Evolutionary conservation across 2,329 filamentous ascomycete genomes (phyloP), one percentile per base, ranked within the genome.

Genomic region (Penicillium sp.): DNA sequence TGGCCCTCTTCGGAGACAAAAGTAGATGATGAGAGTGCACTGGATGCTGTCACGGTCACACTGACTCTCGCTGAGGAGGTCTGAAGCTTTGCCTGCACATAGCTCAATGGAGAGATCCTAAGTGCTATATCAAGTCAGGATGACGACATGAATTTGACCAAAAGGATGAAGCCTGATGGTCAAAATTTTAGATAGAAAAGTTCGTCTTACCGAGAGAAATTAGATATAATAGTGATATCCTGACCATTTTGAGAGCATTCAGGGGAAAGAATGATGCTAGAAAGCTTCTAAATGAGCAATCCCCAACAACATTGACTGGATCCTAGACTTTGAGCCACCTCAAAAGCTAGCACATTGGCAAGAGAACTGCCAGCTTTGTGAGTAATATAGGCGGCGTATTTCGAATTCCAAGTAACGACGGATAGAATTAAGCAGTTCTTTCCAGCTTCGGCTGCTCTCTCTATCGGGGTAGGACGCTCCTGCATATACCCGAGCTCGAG

Each of bases 171-270:
- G 13, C 13, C 6, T 33, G 11, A 2, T 11, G 2, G 2, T 33
- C 30, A 10, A 22, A 28, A 40, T 14, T 16, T 40, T 8, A 25
- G 16, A 8, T 25, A 14, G 38, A 4, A 11, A 6, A 40, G 14
- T 19, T 5, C 8, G 35, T 42, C 58, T 45, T 37, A 65, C 55
- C 54, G 26, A 58, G 19, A 26, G 46, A 22, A 54, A 54, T 25
- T 11, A 52, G 13, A 37, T 54, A 16, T 25, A 38, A 14, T 6
- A 22, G 8, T 25, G 1, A 11, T 28, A 37, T 46, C 40, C 33
- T 59, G 49, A 43, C 49, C 63, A 65, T 65, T 4, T 46, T 65
- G 25, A 25, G 45, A 28, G 42, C 19, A 54, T 40, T 48, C 37
- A 30, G 35, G 30, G 25, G 33, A 57, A 11, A 0, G 28, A 30